Base-by-base conservation (phyloP, 257 asterid species). In the Voacanga thouarsii region DNA sequence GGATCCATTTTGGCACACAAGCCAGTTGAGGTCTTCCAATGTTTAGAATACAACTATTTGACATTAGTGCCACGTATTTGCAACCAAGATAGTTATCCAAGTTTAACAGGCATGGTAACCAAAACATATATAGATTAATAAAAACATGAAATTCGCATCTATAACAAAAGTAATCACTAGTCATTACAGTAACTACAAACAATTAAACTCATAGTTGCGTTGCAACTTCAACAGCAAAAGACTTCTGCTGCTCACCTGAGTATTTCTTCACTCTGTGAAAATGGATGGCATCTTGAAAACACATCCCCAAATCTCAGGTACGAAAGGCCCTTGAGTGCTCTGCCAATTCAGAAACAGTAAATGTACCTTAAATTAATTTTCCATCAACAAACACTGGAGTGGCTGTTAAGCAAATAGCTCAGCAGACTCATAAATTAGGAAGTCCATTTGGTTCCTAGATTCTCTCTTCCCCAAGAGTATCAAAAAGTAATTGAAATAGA, bases 221-320 rank as follows among this genome's bases (percentile, higher is more conserved):
- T 41, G 12, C 45, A 44, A 41, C 28, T 68, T 33, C 7, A 68
- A 19, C 18, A 68, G 55, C 10, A 56, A 21, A 18, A 30, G 21
- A 1, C 19, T 74, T 5, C 24, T 19, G 23, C 39, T 21, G 64
- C 69, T 63, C 53, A 93, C 99, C 99, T 90, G 92, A 88, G 93
- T 57, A 89, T 85, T 79, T 93, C 98, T 88, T 96, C 98, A 81
- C 84, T 87, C 83, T 90, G 96, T 57, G 94, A 84, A 83, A 84
- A 87, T 61, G 99, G 98, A 67, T 88, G 97, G 77, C 88, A 87
- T 85, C 88, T 93, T 18, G 98, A 88, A 83, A 96, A 96, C 83
- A 88, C 96, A 82, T 96, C 98, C 61, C 99, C 98, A 77, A 89
- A 96, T 70, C 99, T 89, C 81, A 93, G 85, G 79, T 88, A 96